Conservation (phyloP, 2,329 filamentous ascomycete genomes). For the Hypoxylon sp. region DNA sequence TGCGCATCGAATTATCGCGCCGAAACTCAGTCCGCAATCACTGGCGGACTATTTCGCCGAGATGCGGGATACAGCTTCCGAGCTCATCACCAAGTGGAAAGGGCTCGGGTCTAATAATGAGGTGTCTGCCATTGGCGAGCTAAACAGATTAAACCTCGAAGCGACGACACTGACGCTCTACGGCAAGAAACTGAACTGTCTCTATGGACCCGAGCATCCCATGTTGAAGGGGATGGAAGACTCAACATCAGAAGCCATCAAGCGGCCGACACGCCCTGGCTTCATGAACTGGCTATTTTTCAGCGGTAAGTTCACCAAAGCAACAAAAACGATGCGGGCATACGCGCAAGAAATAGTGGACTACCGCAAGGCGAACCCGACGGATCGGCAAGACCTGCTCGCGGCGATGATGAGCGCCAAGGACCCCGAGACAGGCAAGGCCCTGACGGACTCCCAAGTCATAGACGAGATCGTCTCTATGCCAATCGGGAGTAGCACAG, state of each 20-base stretch:
- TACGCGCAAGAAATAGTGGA: constrained; percentile 71
- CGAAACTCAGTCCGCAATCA: constrained; percentile 56
- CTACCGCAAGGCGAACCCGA: constrained; percentile 67
- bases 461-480: constrained; percentile 79
- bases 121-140: constrained; percentile 63
- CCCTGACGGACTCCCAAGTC: constrained; percentile 71
- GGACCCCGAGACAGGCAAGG: constrained; percentile 73
- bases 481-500: constrained; percentile 70
- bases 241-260: constrained; percentile 69
- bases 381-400: constrained; percentile 72
- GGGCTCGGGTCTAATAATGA: constrained; percentile 56
- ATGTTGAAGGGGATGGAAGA: constrained; percentile 69
- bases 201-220: constrained; percentile 63
- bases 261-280: constrained; percentile 66
- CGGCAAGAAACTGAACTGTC: constrained; percentile 64
- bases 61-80: constrained; percentile 64
- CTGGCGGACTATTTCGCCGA: constrained; percentile 60
- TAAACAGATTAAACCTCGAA: constrained; percentile 69
- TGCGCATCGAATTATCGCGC: constrained; percentile 67
- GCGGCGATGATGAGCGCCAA: constrained; percentile 70
- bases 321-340: constrained; percentile 68
- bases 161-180: constrained; percentile 65
- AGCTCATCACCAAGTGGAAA: constrained; percentile 67
- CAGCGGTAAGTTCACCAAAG: constrained; percentile 66
- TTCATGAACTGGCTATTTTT: constrained; percentile 68